Evolutionary conservation across 495 filamentous ascomycete species (phyloP), one percentile per base, ranked within the genome.

Genomic region (Annulohypoxylon maeteangense): DNA sequence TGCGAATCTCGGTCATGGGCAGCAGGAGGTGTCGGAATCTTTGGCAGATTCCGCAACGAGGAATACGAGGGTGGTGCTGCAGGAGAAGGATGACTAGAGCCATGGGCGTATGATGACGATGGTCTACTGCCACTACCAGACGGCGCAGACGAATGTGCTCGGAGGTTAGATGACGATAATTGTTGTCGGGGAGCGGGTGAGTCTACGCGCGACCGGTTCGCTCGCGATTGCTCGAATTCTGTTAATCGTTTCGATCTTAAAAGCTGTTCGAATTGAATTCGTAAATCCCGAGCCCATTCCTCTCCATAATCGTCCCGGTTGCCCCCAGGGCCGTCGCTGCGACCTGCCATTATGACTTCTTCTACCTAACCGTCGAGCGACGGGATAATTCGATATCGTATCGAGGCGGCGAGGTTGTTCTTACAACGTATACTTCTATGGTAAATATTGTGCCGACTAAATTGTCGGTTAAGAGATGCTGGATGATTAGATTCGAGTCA

Each of bases 181-280:
- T 78, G 78, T 47, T 86, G 83, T 47, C 77, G 79, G 14, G 65
- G 58, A 38, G 42, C 32, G 7, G 64, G 23, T 78, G 75, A 71
- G 18, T 66, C 61, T 12, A 64, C 25, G 6, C 67, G 75, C 34
- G 66, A 50, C 45, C 75, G 86, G 45, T 82, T 81, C 5, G 90
- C 84, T 38, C 82, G 81, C 67, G 82, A 72, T 60, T 86, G 80
- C 75, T 88, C 85, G 34, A 97, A 85, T 62, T 91, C 90, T 76
- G 89, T 92, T 81, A 96, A 87, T 77, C 92, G 85, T 78, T 90
- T 92, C 36, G 87, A 91, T 75, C 90, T 88, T 77, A 97, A 84
- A 51, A 94, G 78, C 61, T 92, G 89, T 70, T 94, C 90, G 77
- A 95, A 97, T 73, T 91, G 88, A 40, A 83, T 58, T 65, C 78